Conservation (phyloP, 495 filamentous ascomycete genomes). For the Thozetella sp. region DNA sequence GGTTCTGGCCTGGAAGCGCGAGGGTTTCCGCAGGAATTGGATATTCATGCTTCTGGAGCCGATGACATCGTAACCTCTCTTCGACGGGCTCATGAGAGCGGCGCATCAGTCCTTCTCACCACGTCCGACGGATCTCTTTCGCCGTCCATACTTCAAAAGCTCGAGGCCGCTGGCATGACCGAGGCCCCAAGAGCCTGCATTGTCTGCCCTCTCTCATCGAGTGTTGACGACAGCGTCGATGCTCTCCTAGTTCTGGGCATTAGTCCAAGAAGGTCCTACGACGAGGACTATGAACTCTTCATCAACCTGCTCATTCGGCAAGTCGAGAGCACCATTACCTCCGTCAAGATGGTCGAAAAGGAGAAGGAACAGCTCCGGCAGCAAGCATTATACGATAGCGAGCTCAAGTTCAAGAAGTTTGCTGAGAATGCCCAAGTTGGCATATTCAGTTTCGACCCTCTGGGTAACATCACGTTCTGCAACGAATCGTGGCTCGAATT, state of each 20-base stretch:
- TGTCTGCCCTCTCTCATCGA: slow-evolving; percentile 58
- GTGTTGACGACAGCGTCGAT: slow-evolving; percentile 54
- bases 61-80: background rate
- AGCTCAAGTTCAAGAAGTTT: slow-evolving; percentile 66
- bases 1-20: background rate
- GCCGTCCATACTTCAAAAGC: background rate
- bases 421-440: slow-evolving; percentile 66
- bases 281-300: slow-evolving; percentile 67
- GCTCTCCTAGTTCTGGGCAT: slow-evolving; percentile 66
- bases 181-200: slow-evolving; percentile 42
- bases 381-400: slow-evolving; percentile 60
- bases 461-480: slow-evolving; percentile 57
- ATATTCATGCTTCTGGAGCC: background rate
- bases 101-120: background rate
- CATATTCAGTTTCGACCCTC: slow-evolving; percentile 62
- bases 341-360: slow-evolving; percentile 66
- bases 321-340: slow-evolving; percentile 63
- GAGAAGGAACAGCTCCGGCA: slow-evolving; percentile 64
- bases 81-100: background rate
- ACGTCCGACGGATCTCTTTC: background rate
- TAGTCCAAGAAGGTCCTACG: slow-evolving; percentile 64
- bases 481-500: slow-evolving; percentile 70
- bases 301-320: slow-evolving; percentile 63
- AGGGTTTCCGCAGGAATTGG: background rate
- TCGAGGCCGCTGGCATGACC: background rate